Conservation (phyloP, 768 basidiomycete species). For the Trametes punicea region DNA sequence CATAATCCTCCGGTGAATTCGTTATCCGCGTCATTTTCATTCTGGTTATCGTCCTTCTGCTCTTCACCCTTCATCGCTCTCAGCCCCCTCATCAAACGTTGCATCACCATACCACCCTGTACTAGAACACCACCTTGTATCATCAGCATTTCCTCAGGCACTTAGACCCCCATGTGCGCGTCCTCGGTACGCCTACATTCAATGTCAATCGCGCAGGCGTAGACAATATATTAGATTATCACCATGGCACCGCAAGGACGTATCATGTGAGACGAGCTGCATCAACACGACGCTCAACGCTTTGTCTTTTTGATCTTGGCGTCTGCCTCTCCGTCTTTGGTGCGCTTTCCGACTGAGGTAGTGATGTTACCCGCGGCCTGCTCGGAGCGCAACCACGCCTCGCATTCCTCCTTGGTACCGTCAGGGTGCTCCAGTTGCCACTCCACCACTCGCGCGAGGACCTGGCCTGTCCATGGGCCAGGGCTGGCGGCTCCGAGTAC, state of each 20-base stretch:
- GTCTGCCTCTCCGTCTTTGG: constrained; percentile 19
- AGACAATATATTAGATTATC: constrained; percentile 12
- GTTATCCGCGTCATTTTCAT: too few relatives aligned
- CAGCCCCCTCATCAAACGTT: not conserved
- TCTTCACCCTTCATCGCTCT: not conserved
- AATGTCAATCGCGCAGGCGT: constrained; percentile 4
- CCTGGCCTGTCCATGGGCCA: constrained; percentile 67
- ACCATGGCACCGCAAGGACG: not conserved
- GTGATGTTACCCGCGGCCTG: constrained; percentile 44
- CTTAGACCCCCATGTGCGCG: constrained; percentile 6
- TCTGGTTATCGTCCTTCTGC: not conserved
- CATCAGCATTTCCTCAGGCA: not conserved
- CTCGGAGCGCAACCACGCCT: constrained; percentile 63
- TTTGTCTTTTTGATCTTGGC: constrained; percentile 32
- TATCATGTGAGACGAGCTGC: too few relatives aligned
- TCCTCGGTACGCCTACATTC: not conserved
- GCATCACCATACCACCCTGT: not conserved
- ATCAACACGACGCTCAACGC: not conserved
- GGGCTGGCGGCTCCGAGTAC: constrained; percentile 52
- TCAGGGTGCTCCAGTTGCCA: constrained; percentile 86
- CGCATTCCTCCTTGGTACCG: constrained; percentile 63
- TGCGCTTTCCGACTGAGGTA: constrained; percentile 27
- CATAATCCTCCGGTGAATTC: too few relatives aligned
- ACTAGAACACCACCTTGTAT: constrained; percentile 7
- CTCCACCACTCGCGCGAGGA: constrained; percentile 63